Evolutionary conservation across 2,329 filamentous ascomycete genomes (phyloP), one percentile per base, ranked within the genome.

Genomic region (Didymella arachidicola): DNA sequence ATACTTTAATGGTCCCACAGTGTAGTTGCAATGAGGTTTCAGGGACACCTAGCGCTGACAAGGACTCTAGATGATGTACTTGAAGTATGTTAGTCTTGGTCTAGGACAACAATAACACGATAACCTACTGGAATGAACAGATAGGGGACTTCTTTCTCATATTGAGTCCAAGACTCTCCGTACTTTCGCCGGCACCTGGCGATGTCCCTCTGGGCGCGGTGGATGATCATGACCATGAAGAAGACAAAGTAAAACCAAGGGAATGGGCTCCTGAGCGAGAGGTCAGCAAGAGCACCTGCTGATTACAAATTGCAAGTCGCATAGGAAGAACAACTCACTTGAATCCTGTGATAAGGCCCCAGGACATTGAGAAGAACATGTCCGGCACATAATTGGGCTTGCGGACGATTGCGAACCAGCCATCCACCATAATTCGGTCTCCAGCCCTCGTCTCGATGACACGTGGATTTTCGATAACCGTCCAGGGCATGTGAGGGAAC

Each of bases 201-300:
- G 59, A 93, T 90, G 73, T 95, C 91, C 60, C 91, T 84, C 64
- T 80, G 81, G 8, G 90, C 89, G 59, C 91, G 88, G 76, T 95
- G 91, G 12, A 86, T 81, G 71, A 94, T 93, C 90, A 93, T 93
- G 66, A 79, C 78, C 29, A 82, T 81, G 77, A 95, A 95, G 81
- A 95, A 95, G 44, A 90, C 76, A 1, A 90, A 89, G 73, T 95
- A 93, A 78, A 95, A 94, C 90, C 91, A 95, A 1, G 91, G 91
- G 78, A 93, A 93, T 0, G 91, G 90, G 27, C 51, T 55, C 47
- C 57, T 60, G 5, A 12, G 26, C 29, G 7, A 12, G 3, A 2
- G 2, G 18, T 59, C 11, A 59, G 56, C 32, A 34, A 10, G 14
- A 26, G 18, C 29, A 4, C 7, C 1, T 11, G 12, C 27, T 36